phyloP scores from a whole-genome alignment of 1,284 basidiomycete genomes.

The Apiotrichum gamsii region DNA sequence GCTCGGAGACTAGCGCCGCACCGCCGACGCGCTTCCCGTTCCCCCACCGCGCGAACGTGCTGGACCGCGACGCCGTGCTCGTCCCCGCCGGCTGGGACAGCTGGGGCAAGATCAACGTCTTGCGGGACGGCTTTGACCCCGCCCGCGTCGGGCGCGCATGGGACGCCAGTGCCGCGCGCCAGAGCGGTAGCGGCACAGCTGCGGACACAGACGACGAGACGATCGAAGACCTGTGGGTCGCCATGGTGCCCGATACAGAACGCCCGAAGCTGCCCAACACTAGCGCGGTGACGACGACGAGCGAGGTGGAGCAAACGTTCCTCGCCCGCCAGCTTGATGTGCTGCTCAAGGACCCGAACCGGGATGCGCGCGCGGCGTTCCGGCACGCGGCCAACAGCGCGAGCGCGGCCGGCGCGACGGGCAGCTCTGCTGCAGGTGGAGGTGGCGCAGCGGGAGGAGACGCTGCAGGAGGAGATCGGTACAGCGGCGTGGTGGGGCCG shows the following conservation, averaged over 20 bases:
- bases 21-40: slow-evolving; percentile 71
- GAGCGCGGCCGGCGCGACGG: background rate
- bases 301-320: slow-evolving; percentile 73
- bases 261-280: slow-evolving; percentile 9
- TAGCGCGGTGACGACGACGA: slow-evolving; percentile 20
- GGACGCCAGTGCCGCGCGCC: slow-evolving; percentile 52
- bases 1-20: slow-evolving; percentile 43
- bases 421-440: background rate
- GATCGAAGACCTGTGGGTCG: slow-evolving; percentile 43
- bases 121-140: slow-evolving; percentile 86
- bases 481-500: slow-evolving; percentile 69
- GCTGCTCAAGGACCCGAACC: slow-evolving; percentile 76
- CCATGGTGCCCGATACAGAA: slow-evolving; percentile 44
- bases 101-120: slow-evolving; percentile 89
- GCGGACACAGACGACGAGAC: slow-evolving; percentile 42
- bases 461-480: slow-evolving; percentile 25
- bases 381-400: slow-evolving; percentile 58
- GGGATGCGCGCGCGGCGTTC: slow-evolving; percentile 81
- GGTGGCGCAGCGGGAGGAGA: background rate
- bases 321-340: slow-evolving; percentile 80
- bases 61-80: slow-evolving; percentile 85
- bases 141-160: slow-evolving; percentile 74
- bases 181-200: slow-evolving; percentile 44
- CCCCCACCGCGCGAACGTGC: slow-evolving; percentile 74
- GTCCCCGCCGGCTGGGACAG: slow-evolving; percentile 96